Evolutionary conservation across 768 basidiomycete genomes (phyloP).

Genomic region (Trametes coccinea): DNA sequence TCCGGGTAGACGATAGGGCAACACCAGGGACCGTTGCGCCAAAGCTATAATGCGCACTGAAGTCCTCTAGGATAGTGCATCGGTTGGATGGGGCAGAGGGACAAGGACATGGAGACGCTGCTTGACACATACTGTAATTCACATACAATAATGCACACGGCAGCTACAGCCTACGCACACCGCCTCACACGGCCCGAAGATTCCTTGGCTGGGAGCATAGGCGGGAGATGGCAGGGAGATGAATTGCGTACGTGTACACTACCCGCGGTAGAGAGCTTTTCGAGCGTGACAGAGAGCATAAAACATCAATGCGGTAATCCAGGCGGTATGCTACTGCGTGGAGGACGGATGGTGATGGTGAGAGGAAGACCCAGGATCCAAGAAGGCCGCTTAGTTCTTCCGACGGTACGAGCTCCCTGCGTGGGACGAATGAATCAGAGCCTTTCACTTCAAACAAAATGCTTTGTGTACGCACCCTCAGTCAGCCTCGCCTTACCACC

Average conservation of each 20-base stretch:
- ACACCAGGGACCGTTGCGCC: constrained; percentile 27
- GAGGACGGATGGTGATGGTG: constrained; percentile 12
- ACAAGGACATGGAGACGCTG: background rate
- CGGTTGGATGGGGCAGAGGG: background rate
- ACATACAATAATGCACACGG: constrained; percentile 5
- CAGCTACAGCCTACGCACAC: background rate
- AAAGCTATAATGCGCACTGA: constrained; percentile 35
- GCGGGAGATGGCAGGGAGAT: constrained; percentile 17
- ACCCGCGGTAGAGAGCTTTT: constrained; percentile 22
- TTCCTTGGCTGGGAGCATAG: background rate
- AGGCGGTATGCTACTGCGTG: constrained; percentile 22
- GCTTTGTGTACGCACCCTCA: constrained; percentile 67
- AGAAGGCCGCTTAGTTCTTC: constrained; percentile 63
- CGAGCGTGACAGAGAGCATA: constrained; percentile 23
- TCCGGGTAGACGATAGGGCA: constrained; percentile 44
- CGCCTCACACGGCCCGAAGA: background rate
- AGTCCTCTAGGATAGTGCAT: no score
- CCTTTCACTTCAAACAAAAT: constrained; percentile 10
- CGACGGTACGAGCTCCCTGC: constrained; percentile 96
- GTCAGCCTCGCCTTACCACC: constrained; percentile 98
- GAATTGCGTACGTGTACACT: constrained; percentile 26
- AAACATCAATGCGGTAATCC: constrained; percentile 19
- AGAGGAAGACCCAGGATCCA: constrained; percentile 11
- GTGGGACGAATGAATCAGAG: constrained; percentile 13
- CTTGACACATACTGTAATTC: constrained; percentile 1